Evolutionary conservation across 495 filamentous ascomycete species (phyloP).

Genomic region (Extremus antarcticus): DNA sequence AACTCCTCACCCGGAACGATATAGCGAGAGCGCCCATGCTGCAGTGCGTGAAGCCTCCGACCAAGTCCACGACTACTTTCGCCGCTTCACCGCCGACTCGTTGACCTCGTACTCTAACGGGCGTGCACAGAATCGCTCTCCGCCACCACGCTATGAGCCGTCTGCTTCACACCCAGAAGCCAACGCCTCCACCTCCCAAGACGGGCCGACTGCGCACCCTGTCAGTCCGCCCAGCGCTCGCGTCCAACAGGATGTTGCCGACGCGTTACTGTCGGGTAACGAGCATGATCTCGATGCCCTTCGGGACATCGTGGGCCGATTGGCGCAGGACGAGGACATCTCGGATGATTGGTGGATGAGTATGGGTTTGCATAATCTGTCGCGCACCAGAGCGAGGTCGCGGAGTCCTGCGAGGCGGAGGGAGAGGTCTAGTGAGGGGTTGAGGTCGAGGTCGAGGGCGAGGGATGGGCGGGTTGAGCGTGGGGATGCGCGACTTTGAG

Average conservation of each 20-base stretch:
- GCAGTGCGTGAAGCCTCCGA: conserved; percentile 2
- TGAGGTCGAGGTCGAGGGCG: background rate
- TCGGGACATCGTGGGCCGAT: conserved; percentile 54
- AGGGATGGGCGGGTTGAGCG: conserved; percentile 8
- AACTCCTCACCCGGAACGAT: conserved; percentile 4
- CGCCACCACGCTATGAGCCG: conserved; percentile 6
- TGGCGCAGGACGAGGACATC: conserved; percentile 57
- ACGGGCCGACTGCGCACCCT: conserved; percentile 19
- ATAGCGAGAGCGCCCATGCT: background rate
- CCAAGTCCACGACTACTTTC: conserved; percentile 13
- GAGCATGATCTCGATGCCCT: conserved; percentile 47
- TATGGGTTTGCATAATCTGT: conserved; percentile 41
- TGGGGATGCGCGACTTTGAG: conserved; percentile 8
- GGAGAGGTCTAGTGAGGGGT: background rate
- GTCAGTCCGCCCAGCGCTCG: conserved; percentile 18
- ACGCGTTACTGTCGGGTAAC: conserved; percentile 14
- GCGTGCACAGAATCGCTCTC: background rate
- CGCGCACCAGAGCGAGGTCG: background rate
- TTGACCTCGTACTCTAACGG: background rate
- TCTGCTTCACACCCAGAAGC: conserved; percentile 28
- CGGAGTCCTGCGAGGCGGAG: background rate
- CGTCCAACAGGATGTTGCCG: conserved; percentile 1
- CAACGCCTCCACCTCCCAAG: conserved; percentile 45
- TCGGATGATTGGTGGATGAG: conserved; percentile 69
- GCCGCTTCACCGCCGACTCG: conserved; percentile 2